Evolutionary conservation across 1,284 basidiomycete genomes (phyloP), one percentile per base, ranked within the genome.

Genomic region (Tilletia caries): DNA sequence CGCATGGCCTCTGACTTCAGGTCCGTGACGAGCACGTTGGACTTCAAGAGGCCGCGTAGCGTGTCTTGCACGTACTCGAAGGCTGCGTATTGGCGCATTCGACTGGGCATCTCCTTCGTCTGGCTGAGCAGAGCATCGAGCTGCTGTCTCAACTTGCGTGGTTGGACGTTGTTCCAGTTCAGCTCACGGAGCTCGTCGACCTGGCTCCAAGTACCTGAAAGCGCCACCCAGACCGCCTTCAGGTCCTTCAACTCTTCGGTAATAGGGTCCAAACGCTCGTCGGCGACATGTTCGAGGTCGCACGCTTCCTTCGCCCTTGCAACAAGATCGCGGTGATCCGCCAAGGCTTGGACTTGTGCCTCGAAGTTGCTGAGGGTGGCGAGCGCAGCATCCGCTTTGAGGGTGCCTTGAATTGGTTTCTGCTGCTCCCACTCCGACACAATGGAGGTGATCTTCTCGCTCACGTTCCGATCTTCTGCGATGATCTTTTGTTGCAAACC

Each of bases 1-100:
- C 97, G 93, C 79, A 99, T 86, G 1, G 95, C 95, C 80, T 99
- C 96, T 10, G 93, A 95, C 85, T 96, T 97, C 78, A 99, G 87
- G 84, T 99, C 96, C 25, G 89, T 89, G 37, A 99, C 88, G 74
- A 97, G 86, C 1, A 90, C 84, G 83, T 98, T 97, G 66, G 92
- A 90, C 86, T 97, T 98, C 77, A 97, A 87, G 43, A 95, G 86
- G 5, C 89, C 89, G 64, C 91, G 88, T 69, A 99, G 87, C 23
- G 91, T 88, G 65, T 98, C 95, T 81, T 98, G 95, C 2, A 98
- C 93, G 82, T 93, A 95, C 86, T 98, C 96, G 81, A 98, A 98
- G 0, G 96, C 96, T 10, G 94, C 92, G 83, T 98, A 99, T 83
- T 98, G 96, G 71, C 96, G 89, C 96, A 98, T 98, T 69, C 95